Conservation (phyloP, 257 asterid species). For the Avicennia marina region DNA sequence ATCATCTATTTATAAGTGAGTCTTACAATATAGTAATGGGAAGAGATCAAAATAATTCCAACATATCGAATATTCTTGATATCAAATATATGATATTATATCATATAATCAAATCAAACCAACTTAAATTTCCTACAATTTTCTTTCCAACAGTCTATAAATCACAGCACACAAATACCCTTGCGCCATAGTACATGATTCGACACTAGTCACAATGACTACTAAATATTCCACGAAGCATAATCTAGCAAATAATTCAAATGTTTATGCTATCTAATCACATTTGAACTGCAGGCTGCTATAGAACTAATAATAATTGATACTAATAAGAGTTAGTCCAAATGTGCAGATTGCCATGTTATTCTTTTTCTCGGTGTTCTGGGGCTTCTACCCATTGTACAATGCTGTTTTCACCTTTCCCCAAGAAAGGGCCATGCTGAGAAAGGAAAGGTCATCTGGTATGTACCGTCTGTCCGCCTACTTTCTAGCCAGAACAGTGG, state of each 20-base stretch:
- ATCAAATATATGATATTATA: too few relatives aligned
- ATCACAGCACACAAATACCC: background rate
- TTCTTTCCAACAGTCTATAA: too few relatives aligned
- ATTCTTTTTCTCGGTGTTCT: slow-evolving; percentile 70
- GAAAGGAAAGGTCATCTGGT: slow-evolving; percentile 73
- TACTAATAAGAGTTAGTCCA: slow-evolving; percentile 17
- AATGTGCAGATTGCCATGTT: slow-evolving; percentile 62
- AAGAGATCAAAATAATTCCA: too few relatives aligned
- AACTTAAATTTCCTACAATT: too few relatives aligned
- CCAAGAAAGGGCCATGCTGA: slow-evolving; percentile 69
- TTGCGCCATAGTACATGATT: background rate
- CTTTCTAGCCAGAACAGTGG: slow-evolving; percentile 62
- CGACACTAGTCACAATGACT: background rate
- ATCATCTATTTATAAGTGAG: too few relatives aligned
- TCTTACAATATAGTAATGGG: too few relatives aligned
- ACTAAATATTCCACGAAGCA: background rate
- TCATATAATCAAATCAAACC: too few relatives aligned
- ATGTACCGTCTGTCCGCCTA: slow-evolving; percentile 78
- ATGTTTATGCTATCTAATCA: background rate
- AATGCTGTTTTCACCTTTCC: slow-evolving; percentile 77
- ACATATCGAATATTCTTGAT: too few relatives aligned
- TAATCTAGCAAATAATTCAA: background rate
- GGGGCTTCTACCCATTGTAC: slow-evolving; percentile 85
- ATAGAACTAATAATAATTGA: background rate
- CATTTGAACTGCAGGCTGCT: background rate